phyloP scores from a whole-genome alignment of 2,329 filamentous ascomycete genomes.

The Corinectria fuckeliana region DNA sequence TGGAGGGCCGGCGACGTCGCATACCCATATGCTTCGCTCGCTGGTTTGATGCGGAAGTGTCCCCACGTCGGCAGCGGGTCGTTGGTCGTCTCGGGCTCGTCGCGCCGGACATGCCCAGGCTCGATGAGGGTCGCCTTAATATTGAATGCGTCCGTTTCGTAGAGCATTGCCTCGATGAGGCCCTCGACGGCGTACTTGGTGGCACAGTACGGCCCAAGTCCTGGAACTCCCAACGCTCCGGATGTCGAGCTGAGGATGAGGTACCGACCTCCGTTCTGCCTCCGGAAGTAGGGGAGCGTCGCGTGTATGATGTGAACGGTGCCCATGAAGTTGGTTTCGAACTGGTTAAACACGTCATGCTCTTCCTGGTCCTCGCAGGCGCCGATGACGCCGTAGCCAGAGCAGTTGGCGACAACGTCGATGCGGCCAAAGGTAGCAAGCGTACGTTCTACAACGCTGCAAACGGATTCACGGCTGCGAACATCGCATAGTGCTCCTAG shows the following conservation, averaged over 20 bases:
- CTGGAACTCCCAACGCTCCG: conserved; percentile 91
- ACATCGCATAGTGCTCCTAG: conserved; percentile 90
- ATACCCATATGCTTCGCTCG: conserved; percentile 80
- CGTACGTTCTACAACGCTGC: conserved; percentile 71
- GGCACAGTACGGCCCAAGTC: conserved; percentile 91
- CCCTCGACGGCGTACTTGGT: conserved; percentile 98
- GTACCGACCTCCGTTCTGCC: conserved; percentile 78
- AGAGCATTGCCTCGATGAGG: conserved; percentile 93
- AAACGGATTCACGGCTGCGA: conserved; percentile 78
- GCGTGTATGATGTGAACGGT: conserved; percentile 92
- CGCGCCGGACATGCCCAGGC: conserved; percentile 84
- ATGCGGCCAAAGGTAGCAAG: conserved; percentile 79
- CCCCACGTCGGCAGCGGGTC: conserved; percentile 76
- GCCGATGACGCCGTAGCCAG: conserved; percentile 93
- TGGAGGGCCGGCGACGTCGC: conserved; percentile 85
- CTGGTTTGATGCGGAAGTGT: conserved; percentile 88
- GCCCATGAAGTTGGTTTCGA: conserved; percentile 97
- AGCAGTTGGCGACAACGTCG: conserved; percentile 92
- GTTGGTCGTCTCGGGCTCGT: conserved; percentile 69
- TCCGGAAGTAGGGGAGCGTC: conserved; percentile 85
- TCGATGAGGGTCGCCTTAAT: conserved; percentile 94
- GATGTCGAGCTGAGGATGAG: conserved; percentile 94
- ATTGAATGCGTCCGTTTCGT: conserved; percentile 90
- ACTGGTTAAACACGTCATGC: conserved; percentile 92
- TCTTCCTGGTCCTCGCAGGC: conserved; percentile 97